Percentiles rank a stretch among this genome's conserved stretches.
phyloP scores from a whole-genome alignment of 2,329 filamentous ascomycete species.

The Colletotrichum lentis region DNA sequence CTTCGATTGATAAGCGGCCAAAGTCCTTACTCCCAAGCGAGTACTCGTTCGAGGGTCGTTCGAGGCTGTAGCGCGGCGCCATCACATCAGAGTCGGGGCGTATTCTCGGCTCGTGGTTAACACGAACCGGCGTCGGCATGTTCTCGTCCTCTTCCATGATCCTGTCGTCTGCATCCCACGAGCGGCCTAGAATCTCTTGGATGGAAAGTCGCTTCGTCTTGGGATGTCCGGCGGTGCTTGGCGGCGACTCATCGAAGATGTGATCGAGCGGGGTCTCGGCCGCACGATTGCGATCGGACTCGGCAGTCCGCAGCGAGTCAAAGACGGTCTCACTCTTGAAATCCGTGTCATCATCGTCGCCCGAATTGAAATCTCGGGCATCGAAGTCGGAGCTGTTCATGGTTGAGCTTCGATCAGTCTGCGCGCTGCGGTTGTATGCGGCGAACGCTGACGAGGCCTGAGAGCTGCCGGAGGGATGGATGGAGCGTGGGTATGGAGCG shows the following conservation, averaged over 20 bases:
- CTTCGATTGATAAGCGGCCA: constrained; percentile 64
- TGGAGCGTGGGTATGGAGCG: constrained; percentile 49
- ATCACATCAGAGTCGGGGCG: constrained; percentile 39
- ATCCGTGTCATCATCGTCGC: constrained; percentile 81
- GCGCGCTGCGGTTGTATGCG: constrained; percentile 49
- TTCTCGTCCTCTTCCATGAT: constrained; percentile 72
- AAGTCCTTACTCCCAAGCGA: constrained; percentile 52
- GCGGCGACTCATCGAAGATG: constrained; percentile 82
- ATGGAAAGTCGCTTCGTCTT: constrained; percentile 66
- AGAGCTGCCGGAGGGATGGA: constrained; percentile 55
- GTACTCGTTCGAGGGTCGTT: constrained; percentile 45
- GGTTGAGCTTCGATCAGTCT: constrained; percentile 67
- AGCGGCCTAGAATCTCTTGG: constrained; percentile 64
- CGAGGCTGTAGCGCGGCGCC: constrained; percentile 44
- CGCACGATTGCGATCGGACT: constrained; percentile 71
- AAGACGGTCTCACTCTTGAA: constrained; percentile 79
- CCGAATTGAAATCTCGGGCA: constrained; percentile 68
- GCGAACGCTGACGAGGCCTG: constrained; percentile 55
- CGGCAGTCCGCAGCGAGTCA: constrained; percentile 77
- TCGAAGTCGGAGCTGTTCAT: constrained; percentile 76
- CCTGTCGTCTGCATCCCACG: constrained; percentile 63
- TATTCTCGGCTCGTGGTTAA: constrained; percentile 45
- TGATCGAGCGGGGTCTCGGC: constrained; percentile 78
- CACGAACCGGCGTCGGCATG: constrained; percentile 59
- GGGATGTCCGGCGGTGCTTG: constrained; percentile 62